Percentiles rank a stretch among this genome's conserved stretches.
These are phyloP conservation scores for Macrolepiota fuliginosa DNA, from an alignment of 768 basidiomycete genomes.

Conservation along the genomic window DNA sequence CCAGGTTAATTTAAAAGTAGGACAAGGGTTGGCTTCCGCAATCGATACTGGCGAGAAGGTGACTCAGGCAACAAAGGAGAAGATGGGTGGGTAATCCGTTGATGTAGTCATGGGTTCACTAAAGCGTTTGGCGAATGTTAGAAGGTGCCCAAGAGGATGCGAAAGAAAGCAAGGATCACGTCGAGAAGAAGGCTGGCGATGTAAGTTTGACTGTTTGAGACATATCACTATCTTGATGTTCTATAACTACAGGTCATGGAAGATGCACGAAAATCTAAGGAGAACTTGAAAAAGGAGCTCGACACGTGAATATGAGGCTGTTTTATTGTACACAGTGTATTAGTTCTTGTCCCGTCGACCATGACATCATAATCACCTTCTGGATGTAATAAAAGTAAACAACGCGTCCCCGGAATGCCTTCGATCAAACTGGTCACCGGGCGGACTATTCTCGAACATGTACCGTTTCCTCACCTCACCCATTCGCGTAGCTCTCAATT, in stretches of 20 bases:
- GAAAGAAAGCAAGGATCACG: constrained; percentile 30
- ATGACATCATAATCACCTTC: not conserved
- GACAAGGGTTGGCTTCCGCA: constrained; percentile 42
- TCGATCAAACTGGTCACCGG: not conserved
- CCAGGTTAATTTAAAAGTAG: constrained; percentile 45
- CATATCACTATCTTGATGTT: not conserved
- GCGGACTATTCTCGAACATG: not conserved
- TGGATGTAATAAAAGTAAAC: not conserved
- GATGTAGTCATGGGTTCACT: not conserved
- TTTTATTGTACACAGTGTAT: too few species aligned
- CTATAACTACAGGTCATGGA: constrained; percentile 26
- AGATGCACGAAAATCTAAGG: constrained; percentile 32
- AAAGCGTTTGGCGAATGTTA: constrained; percentile 15
- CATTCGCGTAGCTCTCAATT: not conserved
- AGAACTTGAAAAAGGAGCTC: constrained; percentile 31
- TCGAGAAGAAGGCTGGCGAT: constrained; percentile 37
- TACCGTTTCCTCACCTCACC: not conserved
- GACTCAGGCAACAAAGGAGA: constrained; percentile 38
- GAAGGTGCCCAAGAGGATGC: constrained; percentile 31
- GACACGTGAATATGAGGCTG: not conserved
- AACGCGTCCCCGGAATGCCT: not conserved
- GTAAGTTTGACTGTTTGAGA: constrained; percentile 19
- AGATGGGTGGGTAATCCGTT: constrained; percentile 30
- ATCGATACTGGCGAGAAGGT: constrained; percentile 46
- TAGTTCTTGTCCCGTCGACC: too few species aligned